Evolutionary conservation across 106 monocot species (phyloP), one percentile per base, ranked within the genome.

Genomic region (Dendrobium catenatum): DNA sequence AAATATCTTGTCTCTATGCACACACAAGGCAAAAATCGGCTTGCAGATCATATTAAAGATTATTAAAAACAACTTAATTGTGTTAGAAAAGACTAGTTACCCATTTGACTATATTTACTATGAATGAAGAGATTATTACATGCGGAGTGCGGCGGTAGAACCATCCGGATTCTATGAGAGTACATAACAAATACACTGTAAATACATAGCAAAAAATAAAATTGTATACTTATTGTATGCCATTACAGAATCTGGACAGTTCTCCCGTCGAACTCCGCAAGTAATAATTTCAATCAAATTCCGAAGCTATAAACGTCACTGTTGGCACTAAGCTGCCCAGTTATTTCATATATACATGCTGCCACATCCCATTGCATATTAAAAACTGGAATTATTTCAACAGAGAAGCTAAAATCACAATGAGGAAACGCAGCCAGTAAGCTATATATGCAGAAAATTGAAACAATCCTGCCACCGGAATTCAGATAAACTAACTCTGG

Each of bases 281-380:
- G 37, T 37, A 37, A 37, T 37, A 37, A 37, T 37, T 37, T 37
- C 37, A 93, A 77, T 91, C 90, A 44, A 44, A 96, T 91, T 73
- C 96, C 93, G 68, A 93, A 96, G 81, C 91, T 96, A 58, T 96
- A 96, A 66, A 96, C 93, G 80, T 96, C 93, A 82, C 93, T 96
- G 82, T 93, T 96, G 5, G 82, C 75, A 75, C 93, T 91, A 83
- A 96, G 91, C 77, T 96, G 93, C 61, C 96, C 96, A 17, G 96
- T 93, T 93, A 93, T 91, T 56, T 90, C 96, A 26, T 26, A 26
- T 26, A 87, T 86, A 92, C 83, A 1, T 3, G 37, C 95, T 95
- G 84, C n/a, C 41, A 83, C 40, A 22, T 27, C 15, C 55, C 6
- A 49, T 49, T 11, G 4, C 49, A 26, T 24, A 27, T 74, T 74